Conservation (phyloP, 495 filamentous ascomycete species). For the Podospora pseudocomata region DNA sequence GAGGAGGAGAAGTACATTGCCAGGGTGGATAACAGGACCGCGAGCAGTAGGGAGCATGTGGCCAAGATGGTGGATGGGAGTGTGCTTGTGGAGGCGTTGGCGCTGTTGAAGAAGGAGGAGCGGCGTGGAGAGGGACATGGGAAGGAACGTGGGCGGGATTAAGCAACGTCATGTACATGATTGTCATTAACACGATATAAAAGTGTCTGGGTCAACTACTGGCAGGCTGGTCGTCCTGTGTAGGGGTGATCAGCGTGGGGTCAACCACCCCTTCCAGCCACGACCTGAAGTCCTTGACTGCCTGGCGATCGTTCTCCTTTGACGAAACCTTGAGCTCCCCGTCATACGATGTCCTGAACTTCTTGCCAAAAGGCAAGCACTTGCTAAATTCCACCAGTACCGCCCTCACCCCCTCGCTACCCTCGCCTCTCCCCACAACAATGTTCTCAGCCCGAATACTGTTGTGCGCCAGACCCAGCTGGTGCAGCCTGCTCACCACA, state of each 20-base stretch:
- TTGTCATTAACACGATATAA: neutral
- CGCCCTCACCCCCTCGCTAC: neutral
- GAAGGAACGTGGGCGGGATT: neutral
- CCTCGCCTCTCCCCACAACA: neutral
- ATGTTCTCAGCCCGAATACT: neutral
- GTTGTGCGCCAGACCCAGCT: neutral
- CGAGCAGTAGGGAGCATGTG: conserved; percentile 31
- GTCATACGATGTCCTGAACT: neutral
- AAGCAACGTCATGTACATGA: neutral
- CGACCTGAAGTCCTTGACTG: neutral
- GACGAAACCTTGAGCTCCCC: neutral
- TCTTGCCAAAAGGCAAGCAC: neutral
- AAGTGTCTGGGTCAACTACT: neutral
- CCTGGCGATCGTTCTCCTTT: neutral
- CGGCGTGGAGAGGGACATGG: neutral
- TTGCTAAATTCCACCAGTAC: neutral
- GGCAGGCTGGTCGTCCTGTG: neutral
- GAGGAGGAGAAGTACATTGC: conserved; percentile 41
- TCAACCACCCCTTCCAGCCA: neutral
- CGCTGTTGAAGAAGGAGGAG: neutral
- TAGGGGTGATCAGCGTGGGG: neutral
- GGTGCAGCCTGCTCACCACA: neutral
- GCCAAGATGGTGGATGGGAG: conserved; percentile 34
- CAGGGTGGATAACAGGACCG: conserved; percentile 26
- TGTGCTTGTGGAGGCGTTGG: conserved; percentile 21